phyloP scores from a whole-genome alignment of 202 grass and related monocot genomes.

The Carex arenaria region DNA sequence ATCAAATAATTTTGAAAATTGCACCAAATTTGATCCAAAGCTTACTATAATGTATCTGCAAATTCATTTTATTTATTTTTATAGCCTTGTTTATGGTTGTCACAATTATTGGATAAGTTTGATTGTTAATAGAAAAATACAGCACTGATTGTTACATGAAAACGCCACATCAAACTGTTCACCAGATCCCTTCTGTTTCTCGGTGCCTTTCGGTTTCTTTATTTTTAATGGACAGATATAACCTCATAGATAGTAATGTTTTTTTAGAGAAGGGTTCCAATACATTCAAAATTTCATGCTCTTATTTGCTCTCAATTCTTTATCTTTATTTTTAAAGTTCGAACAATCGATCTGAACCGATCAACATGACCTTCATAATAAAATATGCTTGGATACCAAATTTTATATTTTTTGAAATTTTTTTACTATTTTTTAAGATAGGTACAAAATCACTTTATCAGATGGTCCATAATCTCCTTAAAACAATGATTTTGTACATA shows the following conservation, averaged over 20 bases:
- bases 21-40: neutral
- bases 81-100: neutral
- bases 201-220: neutral
- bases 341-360: no score
- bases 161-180: neutral
- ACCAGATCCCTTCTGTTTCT: neutral
- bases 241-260: neutral
- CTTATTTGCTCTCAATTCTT: no score
- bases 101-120: neutral
- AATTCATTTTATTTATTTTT: neutral
- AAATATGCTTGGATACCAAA: no score
- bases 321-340: no score
- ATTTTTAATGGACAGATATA: neutral
- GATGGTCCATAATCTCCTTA: no score
- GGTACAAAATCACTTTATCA: no score
- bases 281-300: no score
- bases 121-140: neutral
- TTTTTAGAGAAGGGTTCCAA: no score
- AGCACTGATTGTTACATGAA: neutral
- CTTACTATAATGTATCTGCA: neutral
- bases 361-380: no score
- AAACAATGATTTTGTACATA: no score
- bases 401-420: no score
- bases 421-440: no score
- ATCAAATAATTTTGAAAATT: neutral